Evolutionary conservation across 345 rosid genomes (phyloP).

Genomic region (Hypericum androsaemum): DNA sequence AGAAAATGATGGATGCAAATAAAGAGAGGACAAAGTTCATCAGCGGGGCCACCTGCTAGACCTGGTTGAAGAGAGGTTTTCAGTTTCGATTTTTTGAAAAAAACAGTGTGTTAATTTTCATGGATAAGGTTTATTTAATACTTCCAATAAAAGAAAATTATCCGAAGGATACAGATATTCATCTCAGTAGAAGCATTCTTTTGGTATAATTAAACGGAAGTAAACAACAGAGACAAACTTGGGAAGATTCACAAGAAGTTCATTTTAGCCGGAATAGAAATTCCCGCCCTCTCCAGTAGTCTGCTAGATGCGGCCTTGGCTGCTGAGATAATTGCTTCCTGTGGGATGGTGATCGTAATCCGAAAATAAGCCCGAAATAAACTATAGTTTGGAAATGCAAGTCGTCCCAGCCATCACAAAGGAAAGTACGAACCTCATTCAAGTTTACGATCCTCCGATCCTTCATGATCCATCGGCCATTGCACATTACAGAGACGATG

Average conservation of each 20-base stretch:
- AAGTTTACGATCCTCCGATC: slow-evolving; percentile 46
- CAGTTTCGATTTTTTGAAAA: no score
- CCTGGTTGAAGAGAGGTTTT: no score
- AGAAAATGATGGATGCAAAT: no score
- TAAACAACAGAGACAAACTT: no score
- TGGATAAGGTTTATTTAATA: no score
- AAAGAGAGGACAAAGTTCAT: no score
- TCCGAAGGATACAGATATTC: no score
- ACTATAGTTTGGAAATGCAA: background rate
- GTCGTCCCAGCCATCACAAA: background rate
- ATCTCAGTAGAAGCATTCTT: no score
- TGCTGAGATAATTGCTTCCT: slow-evolving; percentile 30
- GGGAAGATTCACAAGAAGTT: slow-evolving; percentile 22
- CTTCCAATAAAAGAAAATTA: no score
- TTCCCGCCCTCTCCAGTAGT: slow-evolving; percentile 43
- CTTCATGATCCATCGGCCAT: slow-evolving; percentile 67
- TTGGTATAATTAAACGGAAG: no score
- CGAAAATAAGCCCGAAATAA: background rate
- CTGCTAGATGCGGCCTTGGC: slow-evolving; percentile 40
- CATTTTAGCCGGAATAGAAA: slow-evolving; percentile 40
- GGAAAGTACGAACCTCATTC: slow-evolving; percentile 32
- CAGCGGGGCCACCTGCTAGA: no score
- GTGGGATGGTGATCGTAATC: slow-evolving; percentile 4
- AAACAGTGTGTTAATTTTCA: no score
- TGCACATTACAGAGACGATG: slow-evolving; percentile 55